Evolutionary conservation across 2,329 filamentous ascomycete genomes (phyloP).

Genomic region (Metarhizium robertsii): DNA sequence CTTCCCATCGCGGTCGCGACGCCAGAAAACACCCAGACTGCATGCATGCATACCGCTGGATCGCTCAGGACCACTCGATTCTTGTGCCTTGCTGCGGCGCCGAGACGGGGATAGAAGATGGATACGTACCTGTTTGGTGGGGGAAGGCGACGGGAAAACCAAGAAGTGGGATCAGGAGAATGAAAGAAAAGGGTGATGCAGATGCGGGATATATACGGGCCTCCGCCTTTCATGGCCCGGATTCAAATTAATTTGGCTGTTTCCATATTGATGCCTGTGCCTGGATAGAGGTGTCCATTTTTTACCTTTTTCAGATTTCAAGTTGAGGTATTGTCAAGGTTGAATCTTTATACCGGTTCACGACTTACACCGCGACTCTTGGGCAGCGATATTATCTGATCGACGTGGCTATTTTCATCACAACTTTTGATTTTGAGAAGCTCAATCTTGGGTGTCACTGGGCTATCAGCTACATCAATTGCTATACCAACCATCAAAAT

Average conservation of each 20-base stretch:
- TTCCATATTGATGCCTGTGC: background rate
- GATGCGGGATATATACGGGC: background rate
- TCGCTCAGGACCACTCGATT: constrained; percentile 14
- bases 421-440: background rate
- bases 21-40: background rate
- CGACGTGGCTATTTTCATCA: background rate
- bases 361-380: background rate
- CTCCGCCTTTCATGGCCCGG: background rate
- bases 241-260: background rate
- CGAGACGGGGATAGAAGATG: background rate
- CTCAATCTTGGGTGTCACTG: background rate
- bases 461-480: too few relatives aligned
- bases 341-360: background rate
- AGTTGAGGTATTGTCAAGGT: background rate
- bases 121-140: background rate
- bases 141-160: constrained; percentile 3
- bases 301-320: background rate
- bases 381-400: too few relatives aligned
- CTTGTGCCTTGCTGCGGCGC: background rate
- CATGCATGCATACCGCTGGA: background rate
- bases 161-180: background rate
- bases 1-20: constrained; percentile 11
- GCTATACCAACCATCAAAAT: background rate
- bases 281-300: background rate
- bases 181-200: background rate